Evolutionary conservation across 1,284 basidiomycete genomes (phyloP).

Genomic region (Apiotrichum gamsii): DNA sequence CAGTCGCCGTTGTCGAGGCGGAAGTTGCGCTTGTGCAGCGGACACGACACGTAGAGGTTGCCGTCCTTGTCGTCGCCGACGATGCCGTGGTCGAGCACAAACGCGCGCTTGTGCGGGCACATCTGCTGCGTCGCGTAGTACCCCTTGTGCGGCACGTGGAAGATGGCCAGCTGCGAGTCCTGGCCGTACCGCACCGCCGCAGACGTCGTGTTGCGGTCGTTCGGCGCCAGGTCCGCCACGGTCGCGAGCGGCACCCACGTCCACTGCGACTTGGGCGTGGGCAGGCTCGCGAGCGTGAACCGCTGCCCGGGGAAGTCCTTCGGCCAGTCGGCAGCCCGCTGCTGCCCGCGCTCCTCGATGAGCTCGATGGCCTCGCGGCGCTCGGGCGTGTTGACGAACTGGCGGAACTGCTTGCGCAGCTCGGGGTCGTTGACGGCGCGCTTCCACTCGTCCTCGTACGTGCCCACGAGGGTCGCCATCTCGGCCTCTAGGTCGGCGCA

Average conservation of each 20-base stretch:
- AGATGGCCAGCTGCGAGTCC: slow-evolving; percentile 65
- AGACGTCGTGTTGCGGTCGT: slow-evolving; percentile 50
- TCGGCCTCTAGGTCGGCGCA: slow-evolving; percentile 64
- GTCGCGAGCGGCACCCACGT: slow-evolving; percentile 56
- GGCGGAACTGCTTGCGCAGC: slow-evolving; percentile 57
- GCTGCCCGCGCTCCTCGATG: slow-evolving; percentile 60
- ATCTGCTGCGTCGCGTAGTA: slow-evolving; percentile 65
- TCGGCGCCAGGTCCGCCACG: slow-evolving; percentile 53
- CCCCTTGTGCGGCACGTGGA: slow-evolving; percentile 55
- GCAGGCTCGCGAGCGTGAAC: slow-evolving; percentile 20
- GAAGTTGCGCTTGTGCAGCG: slow-evolving; percentile 68
- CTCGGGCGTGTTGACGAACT: slow-evolving; percentile 60
- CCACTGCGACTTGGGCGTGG: slow-evolving; percentile 54
- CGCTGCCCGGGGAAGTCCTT: slow-evolving; percentile 48
- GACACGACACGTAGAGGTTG: slow-evolving; percentile 35
- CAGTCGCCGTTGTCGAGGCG: slow-evolving; percentile 57
- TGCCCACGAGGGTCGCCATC: slow-evolving; percentile 62
- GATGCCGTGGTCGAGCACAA: slow-evolving; percentile 65
- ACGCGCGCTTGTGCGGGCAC: slow-evolving; percentile 61
- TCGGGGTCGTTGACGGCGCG: slow-evolving; percentile 57
- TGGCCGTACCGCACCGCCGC: slow-evolving; percentile 60
- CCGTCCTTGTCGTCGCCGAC: slow-evolving; percentile 59
- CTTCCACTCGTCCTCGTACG: slow-evolving; percentile 68
- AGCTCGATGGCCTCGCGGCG: slow-evolving; percentile 57
- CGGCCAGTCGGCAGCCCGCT: slow-evolving; percentile 65